Evolutionary conservation across 2,329 filamentous ascomycete genomes (phyloP).

Genomic region (Beauveria rudraprayagi): DNA sequence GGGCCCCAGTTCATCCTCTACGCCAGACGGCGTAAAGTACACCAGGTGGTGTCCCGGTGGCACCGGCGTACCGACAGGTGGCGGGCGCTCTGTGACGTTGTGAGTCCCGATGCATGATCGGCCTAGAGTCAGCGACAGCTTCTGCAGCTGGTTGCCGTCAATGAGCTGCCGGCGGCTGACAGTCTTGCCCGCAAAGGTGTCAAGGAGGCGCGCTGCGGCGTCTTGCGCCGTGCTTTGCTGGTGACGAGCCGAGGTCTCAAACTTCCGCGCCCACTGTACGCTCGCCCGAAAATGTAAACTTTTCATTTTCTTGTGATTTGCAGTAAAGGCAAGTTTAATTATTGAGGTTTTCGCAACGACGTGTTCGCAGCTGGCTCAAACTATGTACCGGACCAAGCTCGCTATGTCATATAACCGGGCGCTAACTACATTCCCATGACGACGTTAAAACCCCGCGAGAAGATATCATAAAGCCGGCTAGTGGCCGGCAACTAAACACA

Average conservation of each 20-base stretch:
- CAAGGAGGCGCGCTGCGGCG: constrained; percentile 25
- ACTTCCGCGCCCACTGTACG: not conserved
- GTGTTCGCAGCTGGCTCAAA: not conserved
- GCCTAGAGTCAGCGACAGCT: constrained; percentile 50
- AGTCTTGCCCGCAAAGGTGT: constrained; percentile 21
- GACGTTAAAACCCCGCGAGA: not conserved
- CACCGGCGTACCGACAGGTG: constrained; percentile 38
- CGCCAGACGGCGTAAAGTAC: constrained; percentile 52
- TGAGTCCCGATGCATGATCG: constrained; percentile 34
- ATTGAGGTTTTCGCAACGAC: not conserved
- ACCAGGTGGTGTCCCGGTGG: constrained; percentile 54
- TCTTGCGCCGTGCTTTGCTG: constrained; percentile 13
- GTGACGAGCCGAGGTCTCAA: not conserved
- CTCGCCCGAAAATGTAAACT: not conserved
- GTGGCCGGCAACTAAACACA: not conserved
- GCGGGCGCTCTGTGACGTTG: constrained; percentile 29
- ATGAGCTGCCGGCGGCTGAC: constrained; percentile 37
- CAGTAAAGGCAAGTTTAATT: not conserved
- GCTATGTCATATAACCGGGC: constrained; percentile 1
- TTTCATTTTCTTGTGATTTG: not conserved
- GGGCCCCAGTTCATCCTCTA: constrained; percentile 45
- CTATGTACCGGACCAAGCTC: not conserved
- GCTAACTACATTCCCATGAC: not conserved
- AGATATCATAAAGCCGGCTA: constrained; percentile 9
- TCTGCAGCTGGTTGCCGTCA: constrained; percentile 56